These are phyloP conservation scores for Lactarius akahatsu DNA, from an alignment of 768 basidiomycete genomes.

Conservation along the genomic window DNA sequence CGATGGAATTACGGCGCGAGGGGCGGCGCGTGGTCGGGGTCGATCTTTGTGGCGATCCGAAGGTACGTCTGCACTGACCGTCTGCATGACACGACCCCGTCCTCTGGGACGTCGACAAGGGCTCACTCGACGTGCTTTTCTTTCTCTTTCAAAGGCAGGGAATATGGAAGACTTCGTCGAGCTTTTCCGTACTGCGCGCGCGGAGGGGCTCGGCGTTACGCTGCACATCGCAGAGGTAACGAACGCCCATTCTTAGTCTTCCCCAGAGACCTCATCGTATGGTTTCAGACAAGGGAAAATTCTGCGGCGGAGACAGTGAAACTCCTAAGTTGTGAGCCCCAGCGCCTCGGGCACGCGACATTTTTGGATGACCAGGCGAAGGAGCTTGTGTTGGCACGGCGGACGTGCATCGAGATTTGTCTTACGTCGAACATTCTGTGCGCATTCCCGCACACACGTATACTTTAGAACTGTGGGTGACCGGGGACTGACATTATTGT, in stretches of 20 bases:
- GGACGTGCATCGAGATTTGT: conserved; percentile 75
- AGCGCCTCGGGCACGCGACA: conserved; percentile 78
- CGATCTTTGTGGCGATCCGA: conserved; percentile 79
- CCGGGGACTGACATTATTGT: not conserved
- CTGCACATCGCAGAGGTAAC: conserved; percentile 79
- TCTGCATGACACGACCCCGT: not conserved
- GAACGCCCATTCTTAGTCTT: not conserved
- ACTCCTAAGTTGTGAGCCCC: conserved; percentile 61
- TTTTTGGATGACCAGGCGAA: conserved; percentile 66
- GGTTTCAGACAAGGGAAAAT: conserved; percentile 45
- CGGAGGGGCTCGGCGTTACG: conserved; percentile 67
- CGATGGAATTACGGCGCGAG: conserved; percentile 50
- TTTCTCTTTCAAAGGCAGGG: conserved; percentile 43
- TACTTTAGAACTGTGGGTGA: not conserved
- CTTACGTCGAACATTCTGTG: conserved; percentile 76
- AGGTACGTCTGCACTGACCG: conserved; percentile 31
- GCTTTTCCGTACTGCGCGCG: conserved; percentile 54
- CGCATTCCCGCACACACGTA: conserved; percentile 30
- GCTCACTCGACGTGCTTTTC: not conserved
- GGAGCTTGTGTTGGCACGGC: conserved; percentile 52
- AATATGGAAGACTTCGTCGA: conserved; percentile 51
- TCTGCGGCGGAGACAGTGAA: conserved; percentile 55
- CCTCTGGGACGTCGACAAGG: too few species aligned
- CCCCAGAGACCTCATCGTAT: not conserved
- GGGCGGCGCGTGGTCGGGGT: conserved; percentile 72